These are phyloP conservation scores for Penicillium digitatum DNA, from an alignment of 2,329 filamentous ascomycete species.

Conservation along the genomic window DNA sequence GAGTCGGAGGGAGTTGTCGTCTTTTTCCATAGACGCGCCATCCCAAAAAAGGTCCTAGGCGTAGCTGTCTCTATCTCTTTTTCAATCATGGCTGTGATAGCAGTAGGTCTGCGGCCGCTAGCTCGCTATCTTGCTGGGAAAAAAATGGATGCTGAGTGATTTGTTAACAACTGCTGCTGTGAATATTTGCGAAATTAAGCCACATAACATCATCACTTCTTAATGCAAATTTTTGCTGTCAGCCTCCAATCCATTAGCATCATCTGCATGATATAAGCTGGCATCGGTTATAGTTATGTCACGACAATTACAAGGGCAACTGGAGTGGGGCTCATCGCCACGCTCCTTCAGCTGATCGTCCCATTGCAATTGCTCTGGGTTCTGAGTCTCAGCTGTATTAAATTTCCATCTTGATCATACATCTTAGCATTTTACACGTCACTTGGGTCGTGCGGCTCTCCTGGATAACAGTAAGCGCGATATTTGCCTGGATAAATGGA, in stretches of 20 bases:
- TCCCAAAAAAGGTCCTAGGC: constrained; percentile 16
- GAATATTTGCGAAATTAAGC: not conserved
- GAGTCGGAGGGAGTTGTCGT: constrained; percentile 10
- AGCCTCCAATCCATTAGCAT: constrained; percentile 24
- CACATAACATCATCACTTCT: not conserved
- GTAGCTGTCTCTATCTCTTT: constrained; percentile 18
- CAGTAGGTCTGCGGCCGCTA: constrained; percentile 19
- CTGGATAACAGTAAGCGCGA: constrained; percentile 16
- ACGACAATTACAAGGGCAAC: constrained; percentile 11
- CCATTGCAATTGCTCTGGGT: constrained; percentile 27
- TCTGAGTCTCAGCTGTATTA: constrained; percentile 22
- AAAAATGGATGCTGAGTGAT: constrained; percentile 19
- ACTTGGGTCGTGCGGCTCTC: constrained; percentile 10
- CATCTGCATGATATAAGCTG: constrained; percentile 21
- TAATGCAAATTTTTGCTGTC: constrained; percentile 18
- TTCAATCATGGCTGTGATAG: constrained; percentile 16
- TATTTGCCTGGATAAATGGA: constrained; percentile 20
- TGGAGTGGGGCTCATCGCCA: constrained; percentile 19
- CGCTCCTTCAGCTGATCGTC: constrained; percentile 21
- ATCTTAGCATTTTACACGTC: constrained; percentile 23
- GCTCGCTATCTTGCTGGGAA: constrained; percentile 19
- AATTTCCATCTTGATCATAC: constrained; percentile 22
- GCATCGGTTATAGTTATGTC: constrained; percentile 24
- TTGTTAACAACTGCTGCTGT: constrained; percentile 24
- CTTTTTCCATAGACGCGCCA: constrained; percentile 19